A percentile compares a stretch with the other conserved stretches of the same genome.
Conservation (phyloP, 169 alveolate species). For the Theileria luwenshuni region DNA sequence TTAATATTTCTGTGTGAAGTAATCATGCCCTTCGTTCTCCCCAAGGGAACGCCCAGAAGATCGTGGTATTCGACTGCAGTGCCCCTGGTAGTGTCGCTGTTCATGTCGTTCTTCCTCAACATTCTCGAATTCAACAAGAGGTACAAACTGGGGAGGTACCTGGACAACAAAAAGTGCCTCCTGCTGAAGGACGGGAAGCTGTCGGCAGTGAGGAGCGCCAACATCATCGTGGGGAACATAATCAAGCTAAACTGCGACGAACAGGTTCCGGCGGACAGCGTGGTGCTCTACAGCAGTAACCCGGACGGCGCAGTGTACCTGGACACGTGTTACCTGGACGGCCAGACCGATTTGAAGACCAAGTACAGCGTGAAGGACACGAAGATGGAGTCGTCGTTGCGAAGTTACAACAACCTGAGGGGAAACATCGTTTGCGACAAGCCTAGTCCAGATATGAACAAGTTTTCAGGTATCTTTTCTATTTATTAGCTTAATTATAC, state of each 20-base stretch:
- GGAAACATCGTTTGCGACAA: conserved; percentile 77
- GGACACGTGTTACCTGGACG: conserved; percentile 73
- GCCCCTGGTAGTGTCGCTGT: conserved; percentile 62
- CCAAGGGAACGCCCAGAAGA: conserved; percentile 46
- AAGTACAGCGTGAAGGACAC: conserved; percentile 75
- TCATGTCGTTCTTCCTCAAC: conserved; percentile 65
- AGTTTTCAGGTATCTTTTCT: conserved; percentile 69
- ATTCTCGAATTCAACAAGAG: conserved; percentile 66
- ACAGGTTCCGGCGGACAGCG: conserved; percentile 78
- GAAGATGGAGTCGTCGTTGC: conserved; percentile 73
- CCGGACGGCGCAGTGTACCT: conserved; percentile 74
- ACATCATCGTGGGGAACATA: conserved; percentile 77
- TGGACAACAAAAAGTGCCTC: conserved; percentile 70
- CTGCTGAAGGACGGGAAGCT: conserved; percentile 70
- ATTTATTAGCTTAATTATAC: too few relatives aligned
- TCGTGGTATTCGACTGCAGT: conserved; percentile 59
- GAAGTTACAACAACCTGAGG: conserved; percentile 65
- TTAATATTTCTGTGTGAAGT: conserved; percentile 57
- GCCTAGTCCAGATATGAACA: conserved; percentile 75
- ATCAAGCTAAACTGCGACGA: conserved; percentile 74
- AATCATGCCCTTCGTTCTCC: conserved; percentile 54
- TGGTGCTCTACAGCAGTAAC: conserved; percentile 71
- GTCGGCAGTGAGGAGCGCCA: conserved; percentile 66
- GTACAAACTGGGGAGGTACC: conserved; percentile 66
- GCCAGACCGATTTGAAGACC: conserved; percentile 71